phyloP scores from a whole-genome alignment of 1,139 yeast genomes.

The Candida pseudocylindracea region DNA sequence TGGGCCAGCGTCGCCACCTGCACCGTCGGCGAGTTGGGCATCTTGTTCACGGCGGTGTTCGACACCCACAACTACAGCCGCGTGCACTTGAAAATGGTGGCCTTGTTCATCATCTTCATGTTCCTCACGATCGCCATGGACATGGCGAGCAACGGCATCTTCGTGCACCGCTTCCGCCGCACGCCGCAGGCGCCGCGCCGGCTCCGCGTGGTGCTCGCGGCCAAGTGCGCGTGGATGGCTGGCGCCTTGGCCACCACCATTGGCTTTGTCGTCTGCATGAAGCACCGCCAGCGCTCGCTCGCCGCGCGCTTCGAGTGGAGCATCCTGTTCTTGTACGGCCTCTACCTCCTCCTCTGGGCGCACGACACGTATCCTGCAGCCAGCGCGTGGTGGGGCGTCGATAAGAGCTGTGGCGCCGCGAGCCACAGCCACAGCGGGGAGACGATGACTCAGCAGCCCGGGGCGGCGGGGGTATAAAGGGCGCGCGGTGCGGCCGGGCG shows the following conservation, averaged over 20 bases:
- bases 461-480: too few species aligned
- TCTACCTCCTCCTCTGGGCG: slow-evolving; percentile 39
- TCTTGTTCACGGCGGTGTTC: slow-evolving; percentile 54
- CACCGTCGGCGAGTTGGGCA: slow-evolving; percentile 52
- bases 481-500: too few species aligned
- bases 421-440: too few species aligned
- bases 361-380: slow-evolving; percentile 55
- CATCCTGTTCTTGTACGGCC: slow-evolving; percentile 64
- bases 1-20: slow-evolving; percentile 29
- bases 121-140: slow-evolving; percentile 44
- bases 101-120: slow-evolving; percentile 47
- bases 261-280: slow-evolving; percentile 33
- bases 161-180: slow-evolving; percentile 6
- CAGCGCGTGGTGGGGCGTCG: too few species aligned
- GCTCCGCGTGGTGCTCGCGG: slow-evolving; percentile 17
- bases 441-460: too few species aligned
- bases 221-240: slow-evolving; percentile 40
- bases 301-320: slow-evolving; percentile 66
- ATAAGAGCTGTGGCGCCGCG: too few species aligned
- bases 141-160: slow-evolving; percentile 32
- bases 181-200: slow-evolving; percentile 12
- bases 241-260: slow-evolving; percentile 54
- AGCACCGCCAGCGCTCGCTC: slow-evolving; percentile 12
- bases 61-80: slow-evolving; percentile 34
- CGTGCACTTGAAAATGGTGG: slow-evolving; percentile 54